Conservation (phyloP, 768 basidiomycete genomes). For the Cystofilobasidium capitatum region DNA sequence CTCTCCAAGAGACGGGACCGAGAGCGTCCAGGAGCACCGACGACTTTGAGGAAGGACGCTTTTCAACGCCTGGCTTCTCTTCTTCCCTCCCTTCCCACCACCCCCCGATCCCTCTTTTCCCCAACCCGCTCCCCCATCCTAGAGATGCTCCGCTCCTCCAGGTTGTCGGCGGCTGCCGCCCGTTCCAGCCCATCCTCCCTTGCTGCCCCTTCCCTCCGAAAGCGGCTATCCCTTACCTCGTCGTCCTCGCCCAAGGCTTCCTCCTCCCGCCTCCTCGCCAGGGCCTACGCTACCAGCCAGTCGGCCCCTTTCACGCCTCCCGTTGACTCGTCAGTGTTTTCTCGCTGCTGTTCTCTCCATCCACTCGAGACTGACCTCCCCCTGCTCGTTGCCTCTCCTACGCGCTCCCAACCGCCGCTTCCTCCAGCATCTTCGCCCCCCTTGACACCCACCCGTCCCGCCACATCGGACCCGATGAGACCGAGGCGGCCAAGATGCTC, state of each 20-base stretch:
- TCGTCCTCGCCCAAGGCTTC: neutral
- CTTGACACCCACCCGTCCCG: slow-evolving; percentile 83
- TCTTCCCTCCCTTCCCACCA: neutral
- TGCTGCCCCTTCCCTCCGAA: too few species aligned
- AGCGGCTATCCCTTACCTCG: neutral
- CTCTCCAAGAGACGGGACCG: too few species aligned
- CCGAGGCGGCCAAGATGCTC: slow-evolving; percentile 76
- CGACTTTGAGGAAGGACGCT: too few species aligned
- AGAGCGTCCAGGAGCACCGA: too few species aligned
- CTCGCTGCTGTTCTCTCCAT: neutral
- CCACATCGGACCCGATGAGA: slow-evolving; percentile 82
- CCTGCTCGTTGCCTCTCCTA: too few species aligned
- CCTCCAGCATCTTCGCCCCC: slow-evolving; percentile 54
- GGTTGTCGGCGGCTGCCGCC: slow-evolving; percentile 10
- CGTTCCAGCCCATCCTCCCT: neutral
- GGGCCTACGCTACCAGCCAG: slow-evolving; percentile 3
- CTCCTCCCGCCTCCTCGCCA: neutral
- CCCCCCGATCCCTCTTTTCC: neutral
- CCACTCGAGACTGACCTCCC: too few species aligned
- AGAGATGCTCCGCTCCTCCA: slow-evolving; percentile 12
- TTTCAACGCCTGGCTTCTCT: neutral
- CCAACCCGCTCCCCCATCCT: neutral
- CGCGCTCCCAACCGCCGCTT: too few species aligned
- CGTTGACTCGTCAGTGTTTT: slow-evolving; percentile 18
- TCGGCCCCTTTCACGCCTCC: slow-evolving; percentile 8